Evolutionary conservation across 371 early-diverging fungal genomes (phyloP), one percentile per base, ranked within the genome.

Genomic region (Parasitella parasitica): DNA sequence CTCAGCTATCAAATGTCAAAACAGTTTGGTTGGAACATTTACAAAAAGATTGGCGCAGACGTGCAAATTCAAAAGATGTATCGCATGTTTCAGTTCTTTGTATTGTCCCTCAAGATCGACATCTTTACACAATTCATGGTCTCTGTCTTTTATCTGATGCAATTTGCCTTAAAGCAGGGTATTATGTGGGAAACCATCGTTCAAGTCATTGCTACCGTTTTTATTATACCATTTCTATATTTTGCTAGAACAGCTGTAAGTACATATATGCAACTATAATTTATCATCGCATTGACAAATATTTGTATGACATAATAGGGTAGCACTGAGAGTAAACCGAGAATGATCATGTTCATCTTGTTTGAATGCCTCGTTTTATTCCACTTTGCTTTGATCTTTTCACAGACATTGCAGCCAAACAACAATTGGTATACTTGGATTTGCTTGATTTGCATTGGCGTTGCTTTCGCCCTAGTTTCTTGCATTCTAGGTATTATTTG

Each of bases 21-120:
- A 51, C 72, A 73, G 34, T 70, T 73, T 53, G 74, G 74, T 4
- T 73, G 74, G 74, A 73, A 73, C 43, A 70, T 73, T 38, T 73
- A 70, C 43, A 73, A 73, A 39, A 73, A 73, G 51, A 67, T 73
- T 46, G 74, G 74, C 30, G 74, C 74, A 5, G 74, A 73, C 53
- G 68, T 70, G 28, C 48, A 51, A 34, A 73, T 70, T 53, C 70
- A 70, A 50, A 59, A 48, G 48, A 81, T 81, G 81, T 81, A 81
- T 53, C 70, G 76, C 2, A 68, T 63, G 8, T 78, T 78, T 35
- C 81, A 81, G 58, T 78, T 81, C 57, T 81, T 81, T 66, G 78
- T 81, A 13, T 57, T 81, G 46, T 57, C 72, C 5, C 66, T 81
- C 24, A 81, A 81, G 57, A 72, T 81, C 32, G 75, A 81, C 35